Percentiles rank a stretch among this genome's conserved stretches.
Evolutionary conservation across 2,329 filamentous ascomycete species (phyloP).

Genomic region (Neopestalotiopsis rosae): DNA sequence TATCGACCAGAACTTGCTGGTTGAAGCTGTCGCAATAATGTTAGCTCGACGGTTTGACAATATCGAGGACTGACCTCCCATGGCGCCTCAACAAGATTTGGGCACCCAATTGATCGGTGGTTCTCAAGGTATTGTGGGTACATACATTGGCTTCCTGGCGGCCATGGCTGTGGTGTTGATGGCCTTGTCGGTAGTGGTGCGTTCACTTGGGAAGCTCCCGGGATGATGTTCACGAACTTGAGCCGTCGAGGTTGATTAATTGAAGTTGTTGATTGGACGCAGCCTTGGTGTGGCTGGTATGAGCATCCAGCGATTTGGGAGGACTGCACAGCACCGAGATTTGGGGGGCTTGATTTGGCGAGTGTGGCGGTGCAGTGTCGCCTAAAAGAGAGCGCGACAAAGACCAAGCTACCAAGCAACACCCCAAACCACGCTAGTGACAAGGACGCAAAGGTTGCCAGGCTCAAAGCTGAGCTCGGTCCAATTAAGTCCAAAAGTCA

Average conservation of each 20-base stretch:
- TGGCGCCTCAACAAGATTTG: not conserved
- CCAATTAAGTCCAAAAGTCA: constrained; percentile 4
- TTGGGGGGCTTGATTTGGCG: no score
- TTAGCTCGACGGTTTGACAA: not conserved
- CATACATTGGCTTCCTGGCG: constrained; percentile 63
- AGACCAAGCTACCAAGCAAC: no score
- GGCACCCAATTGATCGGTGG: not conserved
- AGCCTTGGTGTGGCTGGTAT: constrained; percentile 26
- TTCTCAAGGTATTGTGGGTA: constrained; percentile 18
- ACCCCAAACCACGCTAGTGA: not conserved
- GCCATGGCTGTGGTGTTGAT: constrained; percentile 55
- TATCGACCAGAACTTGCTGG: constrained; percentile 92
- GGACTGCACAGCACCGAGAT: not conserved
- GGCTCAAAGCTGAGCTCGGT: constrained; percentile 2
- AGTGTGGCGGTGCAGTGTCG: not conserved
- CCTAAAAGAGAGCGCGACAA: not conserved
- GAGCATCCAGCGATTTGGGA: not conserved
- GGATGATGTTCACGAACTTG: constrained; percentile 20
- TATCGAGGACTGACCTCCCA: constrained; percentile 23
- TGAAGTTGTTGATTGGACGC: constrained; percentile 38
- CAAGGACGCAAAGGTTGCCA: not conserved
- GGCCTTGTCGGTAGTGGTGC: constrained; percentile 18
- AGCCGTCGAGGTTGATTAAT: constrained; percentile 35
- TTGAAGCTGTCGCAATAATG: constrained; percentile 73
- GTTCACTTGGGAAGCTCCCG: constrained; percentile 14